A percentile compares a stretch with the other conserved stretches of the same genome.
These are phyloP conservation scores for Yarrowia sp. DNA, from an alignment of 805 yeast genomes.

Conservation along the genomic window DNA sequence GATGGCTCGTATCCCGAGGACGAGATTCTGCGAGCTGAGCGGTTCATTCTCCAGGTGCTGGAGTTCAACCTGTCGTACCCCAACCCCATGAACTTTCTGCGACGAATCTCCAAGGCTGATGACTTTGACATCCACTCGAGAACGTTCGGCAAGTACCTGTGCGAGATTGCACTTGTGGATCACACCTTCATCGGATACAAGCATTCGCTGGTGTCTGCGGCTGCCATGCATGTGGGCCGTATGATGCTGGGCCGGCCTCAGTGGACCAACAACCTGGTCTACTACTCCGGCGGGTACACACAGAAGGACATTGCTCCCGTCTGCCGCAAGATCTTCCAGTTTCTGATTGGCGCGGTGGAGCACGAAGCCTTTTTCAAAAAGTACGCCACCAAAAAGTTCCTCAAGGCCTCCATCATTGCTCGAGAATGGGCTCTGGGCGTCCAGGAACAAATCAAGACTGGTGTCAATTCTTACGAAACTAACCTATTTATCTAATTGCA, in stretches of 20 bases:
- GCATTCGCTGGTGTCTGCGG: slow-evolving; percentile 82
- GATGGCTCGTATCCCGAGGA: slow-evolving; percentile 81
- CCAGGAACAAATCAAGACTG: slow-evolving; percentile 20
- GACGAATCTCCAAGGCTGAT: slow-evolving; percentile 88
- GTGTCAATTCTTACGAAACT: slow-evolving; percentile 24
- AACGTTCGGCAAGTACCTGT: slow-evolving; percentile 77
- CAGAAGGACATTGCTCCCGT: slow-evolving; percentile 71
- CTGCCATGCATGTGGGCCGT: slow-evolving; percentile 82
- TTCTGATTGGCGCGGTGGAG: slow-evolving; percentile 69
- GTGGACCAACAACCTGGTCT: slow-evolving; percentile 85
- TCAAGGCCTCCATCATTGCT: slow-evolving; percentile 53
- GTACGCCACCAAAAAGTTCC: slow-evolving; percentile 82
- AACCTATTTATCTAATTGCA: slow-evolving; percentile 26
- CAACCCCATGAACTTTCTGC: slow-evolving; percentile 83
- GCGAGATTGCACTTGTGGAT: slow-evolving; percentile 76
- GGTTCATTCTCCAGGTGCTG: slow-evolving; percentile 67
- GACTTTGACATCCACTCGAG: slow-evolving; percentile 81
- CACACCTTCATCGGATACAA: slow-evolving; percentile 66
- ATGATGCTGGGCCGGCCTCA: slow-evolving; percentile 61
- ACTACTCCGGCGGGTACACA: slow-evolving; percentile 87
- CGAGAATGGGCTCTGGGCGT: slow-evolving; percentile 38
- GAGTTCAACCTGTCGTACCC: slow-evolving; percentile 79
- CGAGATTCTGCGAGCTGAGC: slow-evolving; percentile 80
- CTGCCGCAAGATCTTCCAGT: slow-evolving; percentile 71
- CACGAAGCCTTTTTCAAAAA: slow-evolving; percentile 93